Evolutionary conservation across 2,329 filamentous ascomycete genomes (phyloP).

Genomic region (Apiospora malaysiana): DNA sequence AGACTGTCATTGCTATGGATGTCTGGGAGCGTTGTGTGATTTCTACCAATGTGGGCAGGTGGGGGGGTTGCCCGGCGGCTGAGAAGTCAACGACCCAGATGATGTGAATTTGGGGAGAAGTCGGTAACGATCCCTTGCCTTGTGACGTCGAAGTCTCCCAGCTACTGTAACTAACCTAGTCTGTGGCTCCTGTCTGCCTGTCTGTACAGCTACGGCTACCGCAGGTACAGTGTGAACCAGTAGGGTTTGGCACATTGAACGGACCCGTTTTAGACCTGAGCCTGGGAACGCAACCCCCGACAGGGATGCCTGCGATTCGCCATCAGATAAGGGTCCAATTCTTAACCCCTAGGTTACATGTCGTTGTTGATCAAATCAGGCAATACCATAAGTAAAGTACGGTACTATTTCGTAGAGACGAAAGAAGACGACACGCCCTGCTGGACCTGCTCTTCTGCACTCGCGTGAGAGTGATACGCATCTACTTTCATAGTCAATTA

Average conservation of each 20-base stretch:
- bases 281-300: not conserved
- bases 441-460: too few species aligned
- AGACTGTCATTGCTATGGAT: not conserved
- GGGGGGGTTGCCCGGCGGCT: not conserved
- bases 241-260: not conserved
- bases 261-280: not conserved
- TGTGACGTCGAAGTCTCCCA: not conserved
- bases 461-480: not conserved
- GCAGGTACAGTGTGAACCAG: not conserved
- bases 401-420: not conserved
- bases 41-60: not conserved
- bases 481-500: not conserved
- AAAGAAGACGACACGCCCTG: too few species aligned
- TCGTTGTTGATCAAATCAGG: not conserved
- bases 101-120: slow-evolving; percentile 4
- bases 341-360: not conserved
- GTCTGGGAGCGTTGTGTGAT: not conserved
- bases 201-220: too few species aligned
- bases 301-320: not conserved
- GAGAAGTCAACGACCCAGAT: not conserved
- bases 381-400: slow-evolving; percentile 8
- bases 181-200: too few species aligned
- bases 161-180: too few species aligned
- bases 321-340: slow-evolving; percentile 13
- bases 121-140: not conserved